Conservation (phyloP, 495 filamentous ascomycete species). For the Tuber microsphaerosporum region DNA sequence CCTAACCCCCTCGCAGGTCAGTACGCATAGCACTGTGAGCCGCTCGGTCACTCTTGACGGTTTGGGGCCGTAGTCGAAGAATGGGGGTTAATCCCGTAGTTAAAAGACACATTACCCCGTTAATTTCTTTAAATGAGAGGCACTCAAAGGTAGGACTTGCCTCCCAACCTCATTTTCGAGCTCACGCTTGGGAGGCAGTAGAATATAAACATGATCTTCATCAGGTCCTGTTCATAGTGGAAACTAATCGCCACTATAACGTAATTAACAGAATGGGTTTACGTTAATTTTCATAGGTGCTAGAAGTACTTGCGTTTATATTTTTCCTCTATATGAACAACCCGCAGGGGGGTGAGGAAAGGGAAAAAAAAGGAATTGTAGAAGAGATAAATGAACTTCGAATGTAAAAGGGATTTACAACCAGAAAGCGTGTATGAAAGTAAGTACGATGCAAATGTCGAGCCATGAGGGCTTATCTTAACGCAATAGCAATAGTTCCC, state of each 20-base stretch:
- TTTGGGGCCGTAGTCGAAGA: too few species aligned
- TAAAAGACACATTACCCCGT: too few species aligned
- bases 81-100: too few species aligned
- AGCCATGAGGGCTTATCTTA: not conserved
- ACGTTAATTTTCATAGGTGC: not conserved
- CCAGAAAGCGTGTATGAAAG: not conserved
- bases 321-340: not conserved
- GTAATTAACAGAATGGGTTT: not conserved
- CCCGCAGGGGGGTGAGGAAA: not conserved
- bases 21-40: too few species aligned
- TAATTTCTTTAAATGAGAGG: not conserved
- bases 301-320: not conserved
- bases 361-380: not conserved
- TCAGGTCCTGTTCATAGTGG: too few species aligned
- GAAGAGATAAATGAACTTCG: too few species aligned
- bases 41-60: too few species aligned
- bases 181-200: not conserved
- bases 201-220: not conserved
- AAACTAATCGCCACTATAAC: not conserved
- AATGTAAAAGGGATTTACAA: not conserved
- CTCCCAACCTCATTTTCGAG: not conserved
- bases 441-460: not conserved
- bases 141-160: not conserved
- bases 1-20: too few species aligned
- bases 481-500: not conserved